Conservation (phyloP, 2,329 filamentous ascomycete species). For the Aspergillus arachidicola region DNA sequence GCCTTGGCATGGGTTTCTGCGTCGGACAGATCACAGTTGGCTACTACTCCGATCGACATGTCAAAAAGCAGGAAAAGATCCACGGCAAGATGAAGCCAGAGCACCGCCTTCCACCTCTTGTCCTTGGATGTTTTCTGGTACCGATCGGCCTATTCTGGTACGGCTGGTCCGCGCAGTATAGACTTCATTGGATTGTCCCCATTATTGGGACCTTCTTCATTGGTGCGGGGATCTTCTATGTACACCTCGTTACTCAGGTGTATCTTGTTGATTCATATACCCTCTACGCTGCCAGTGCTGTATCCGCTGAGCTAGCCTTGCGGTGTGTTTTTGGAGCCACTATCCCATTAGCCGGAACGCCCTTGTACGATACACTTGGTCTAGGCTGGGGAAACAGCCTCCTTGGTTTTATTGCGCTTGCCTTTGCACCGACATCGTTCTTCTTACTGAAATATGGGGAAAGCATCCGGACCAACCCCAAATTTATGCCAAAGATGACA, state of each 20-base stretch:
- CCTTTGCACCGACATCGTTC: constrained; percentile 13
- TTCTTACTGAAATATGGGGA: constrained; percentile 19
- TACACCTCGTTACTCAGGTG: constrained; percentile 17
- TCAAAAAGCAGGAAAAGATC: constrained; percentile 13
- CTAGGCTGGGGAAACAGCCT: constrained; percentile 22
- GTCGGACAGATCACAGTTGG: constrained; percentile 33
- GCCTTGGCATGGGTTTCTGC: constrained; percentile 34
- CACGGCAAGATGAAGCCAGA: constrained; percentile 45
- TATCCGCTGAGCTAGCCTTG: constrained; percentile 18
- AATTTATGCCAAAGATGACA: constrained; percentile 16
- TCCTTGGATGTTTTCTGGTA: constrained; percentile 54
- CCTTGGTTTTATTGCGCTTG: constrained; percentile 17
- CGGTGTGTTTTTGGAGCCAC: constrained; percentile 20
- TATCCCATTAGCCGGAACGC: constrained; percentile 15
- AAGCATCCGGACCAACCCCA: constrained; percentile 19
- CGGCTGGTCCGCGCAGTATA: constrained; percentile 24
- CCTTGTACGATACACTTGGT: constrained; percentile 17
- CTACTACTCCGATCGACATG: constrained; percentile 15
- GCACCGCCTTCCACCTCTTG: constrained; percentile 54
- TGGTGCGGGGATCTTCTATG: constrained; percentile 34
- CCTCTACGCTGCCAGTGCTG: constrained; percentile 18
- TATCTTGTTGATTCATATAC: constrained; percentile 22
- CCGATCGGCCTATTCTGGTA: constrained; percentile 34
- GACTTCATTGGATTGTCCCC: constrained; percentile 26
- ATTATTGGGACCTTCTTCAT: constrained; percentile 31